A percentile compares a stretch with the other conserved stretches of the same genome.
Evolutionary conservation across 2,329 filamentous ascomycete species (phyloP).

Genomic region (Fusarium anthophilum): DNA sequence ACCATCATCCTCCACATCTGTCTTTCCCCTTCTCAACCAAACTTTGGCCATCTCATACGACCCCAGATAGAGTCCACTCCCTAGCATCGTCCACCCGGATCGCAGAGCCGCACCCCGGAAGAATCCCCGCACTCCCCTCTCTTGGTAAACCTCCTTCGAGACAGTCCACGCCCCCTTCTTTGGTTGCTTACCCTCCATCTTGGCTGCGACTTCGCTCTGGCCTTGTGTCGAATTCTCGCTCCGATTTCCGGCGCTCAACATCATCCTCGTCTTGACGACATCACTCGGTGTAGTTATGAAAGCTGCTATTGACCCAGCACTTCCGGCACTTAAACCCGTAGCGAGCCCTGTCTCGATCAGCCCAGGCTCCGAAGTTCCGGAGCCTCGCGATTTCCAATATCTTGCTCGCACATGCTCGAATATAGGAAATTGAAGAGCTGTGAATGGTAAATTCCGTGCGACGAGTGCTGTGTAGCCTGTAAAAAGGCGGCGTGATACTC

Average conservation of each 20-base stretch:
- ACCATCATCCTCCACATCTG: slow-evolving; percentile 51
- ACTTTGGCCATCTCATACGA: slow-evolving; percentile 84
- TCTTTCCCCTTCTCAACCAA: slow-evolving; percentile 62
- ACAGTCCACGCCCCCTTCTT: slow-evolving; percentile 64
- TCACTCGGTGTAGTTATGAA: slow-evolving; percentile 89
- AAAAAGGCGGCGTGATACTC: slow-evolving; percentile 67
- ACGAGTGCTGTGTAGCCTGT: slow-evolving; percentile 83
- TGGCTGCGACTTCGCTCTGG: slow-evolving; percentile 23
- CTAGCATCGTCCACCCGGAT: slow-evolving; percentile 82
- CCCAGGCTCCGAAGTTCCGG: slow-evolving; percentile 30
- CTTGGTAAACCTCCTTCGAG: slow-evolving; percentile 69
- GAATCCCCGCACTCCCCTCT: slow-evolving; percentile 76
- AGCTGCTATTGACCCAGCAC: slow-evolving; percentile 78
- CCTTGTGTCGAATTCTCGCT: slow-evolving; percentile 4
- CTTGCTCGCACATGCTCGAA: slow-evolving; percentile 75
- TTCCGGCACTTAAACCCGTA: slow-evolving; percentile 77
- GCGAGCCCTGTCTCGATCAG: slow-evolving; percentile 74
- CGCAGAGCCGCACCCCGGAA: slow-evolving; percentile 81
- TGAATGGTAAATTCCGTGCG: slow-evolving; percentile 86
- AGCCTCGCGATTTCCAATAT: slow-evolving; percentile 55
- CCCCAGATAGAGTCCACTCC: slow-evolving; percentile 85
- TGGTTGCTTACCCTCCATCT: slow-evolving; percentile 43
- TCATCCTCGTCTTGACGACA: slow-evolving; percentile 89
- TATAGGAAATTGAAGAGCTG: slow-evolving; percentile 86
- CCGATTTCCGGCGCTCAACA: slow-evolving; percentile 69